Evolutionary conservation across 179 eudicot species (phyloP), one percentile per base, ranked within the genome.

Genomic region (Corrigiola litoralis): DNA sequence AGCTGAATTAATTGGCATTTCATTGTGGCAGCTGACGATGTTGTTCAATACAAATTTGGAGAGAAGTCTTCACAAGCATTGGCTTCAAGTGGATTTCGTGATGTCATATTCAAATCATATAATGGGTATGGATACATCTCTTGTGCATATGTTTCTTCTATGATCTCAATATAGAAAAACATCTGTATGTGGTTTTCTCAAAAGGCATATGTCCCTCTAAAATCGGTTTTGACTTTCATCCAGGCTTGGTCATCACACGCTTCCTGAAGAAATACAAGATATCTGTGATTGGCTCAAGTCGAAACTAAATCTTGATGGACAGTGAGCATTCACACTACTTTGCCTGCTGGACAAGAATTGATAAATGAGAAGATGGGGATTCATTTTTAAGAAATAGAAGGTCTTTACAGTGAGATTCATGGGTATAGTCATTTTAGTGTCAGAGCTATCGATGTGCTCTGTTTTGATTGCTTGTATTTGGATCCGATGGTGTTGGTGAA

Each of bases 181-280:
- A n/a, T n/a, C 23, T 38, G 3, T 25, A 16, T 36, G 1, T 37
- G 34, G 58, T 59, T 32, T 51, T 45, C 20, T 28, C 32, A 56
- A 21, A 28, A 7, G 16, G 46, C 58, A 47, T 14, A 23, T 21
- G 23, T 53, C 40, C 28, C 34, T 34, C 42, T 45, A 61, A 45
- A 44, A 8, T 13, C 31, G 37, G 48, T 52, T 47, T 50, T 29
- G 28, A 31, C 12, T 52, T 76, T 72, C n/a, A n/a, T n/a, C n/a
- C 89, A 94, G 97, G 77, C 95, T 94, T 32, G 99, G 97, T 28
- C 99, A 94, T 67, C 83, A 87, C 55, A 94, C 99, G 1, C 75
- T 75, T 65, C 99, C 99, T 23, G 84, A 86, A 72, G 95, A 94
- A 76, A 81, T 86, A 77, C 81, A 86, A 44, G 94, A 85, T 24